Conservation (phyloP, 2,329 filamentous ascomycete species). For the Chaetothyriales sp. region DNA sequence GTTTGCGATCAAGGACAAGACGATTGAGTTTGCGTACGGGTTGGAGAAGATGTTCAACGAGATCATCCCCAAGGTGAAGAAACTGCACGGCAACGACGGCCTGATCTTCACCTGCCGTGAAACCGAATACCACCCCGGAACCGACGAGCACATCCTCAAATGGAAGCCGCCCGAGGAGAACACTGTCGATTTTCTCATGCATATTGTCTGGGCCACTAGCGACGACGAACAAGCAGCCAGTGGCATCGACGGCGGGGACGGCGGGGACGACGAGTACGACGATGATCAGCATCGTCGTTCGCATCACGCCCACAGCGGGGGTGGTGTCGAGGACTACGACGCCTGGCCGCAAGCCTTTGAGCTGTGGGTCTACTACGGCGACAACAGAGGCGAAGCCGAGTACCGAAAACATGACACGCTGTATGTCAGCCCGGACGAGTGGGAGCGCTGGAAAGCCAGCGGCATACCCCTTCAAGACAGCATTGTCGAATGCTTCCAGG, state of each 20-base stretch:
- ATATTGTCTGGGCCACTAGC: conserved; percentile 59
- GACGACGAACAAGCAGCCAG: conserved; percentile 43
- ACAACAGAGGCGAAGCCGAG: conserved; percentile 32
- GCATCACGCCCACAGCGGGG: neutral
- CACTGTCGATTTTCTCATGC: conserved; percentile 79
- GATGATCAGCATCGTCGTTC: conserved; percentile 34
- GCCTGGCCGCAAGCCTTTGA: conserved; percentile 54
- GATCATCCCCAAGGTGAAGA: conserved; percentile 63
- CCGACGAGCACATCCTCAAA: conserved; percentile 86
- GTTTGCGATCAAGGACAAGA: conserved; percentile 77
- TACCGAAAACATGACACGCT: conserved; percentile 58
- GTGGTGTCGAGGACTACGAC: conserved; percentile 59
- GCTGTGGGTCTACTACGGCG: conserved; percentile 53
- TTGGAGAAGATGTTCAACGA: conserved; percentile 85
- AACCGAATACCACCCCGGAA: conserved; percentile 76
- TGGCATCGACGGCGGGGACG: conserved; percentile 44
- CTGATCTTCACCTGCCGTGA: conserved; percentile 93
- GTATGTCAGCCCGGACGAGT: conserved; percentile 60
- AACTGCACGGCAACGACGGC: conserved; percentile 77
- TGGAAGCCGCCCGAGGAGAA: conserved; percentile 97
- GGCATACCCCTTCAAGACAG: conserved; percentile 67
- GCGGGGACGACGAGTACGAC: conserved; percentile 49
- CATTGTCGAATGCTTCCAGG: conserved; percentile 81
- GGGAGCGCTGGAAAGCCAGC: conserved; percentile 65
- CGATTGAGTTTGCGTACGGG: conserved; percentile 77